Percentiles rank a stretch among this genome's conserved stretches.
Evolutionary conservation across 129 eudicot genomes (phyloP).

Genomic region (Apium graveolens): DNA sequence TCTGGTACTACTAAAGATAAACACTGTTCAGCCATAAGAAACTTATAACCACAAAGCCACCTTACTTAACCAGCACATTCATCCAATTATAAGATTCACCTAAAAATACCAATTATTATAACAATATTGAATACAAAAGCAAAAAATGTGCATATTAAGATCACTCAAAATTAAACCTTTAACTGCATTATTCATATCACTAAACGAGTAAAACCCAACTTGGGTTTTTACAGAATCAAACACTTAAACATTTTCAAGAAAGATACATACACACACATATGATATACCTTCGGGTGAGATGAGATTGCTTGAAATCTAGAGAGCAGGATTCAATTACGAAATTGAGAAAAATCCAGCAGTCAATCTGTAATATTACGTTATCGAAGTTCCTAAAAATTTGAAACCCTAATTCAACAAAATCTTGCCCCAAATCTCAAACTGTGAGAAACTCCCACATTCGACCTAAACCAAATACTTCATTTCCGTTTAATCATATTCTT

Average conservation of each 20-base stretch:
- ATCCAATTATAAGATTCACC: not conserved
- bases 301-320: too few species aligned
- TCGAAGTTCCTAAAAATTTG: not conserved
- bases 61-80: not conserved
- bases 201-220: not conserved
- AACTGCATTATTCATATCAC: not conserved
- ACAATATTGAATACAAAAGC: not conserved
- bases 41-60: not conserved
- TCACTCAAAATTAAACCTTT: not conserved
- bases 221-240: not conserved
- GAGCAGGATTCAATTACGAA: not conserved
- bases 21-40: conserved; percentile 37
- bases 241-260: not conserved
- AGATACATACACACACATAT: not conserved
- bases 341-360: not conserved
- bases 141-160: not conserved
- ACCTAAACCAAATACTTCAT: not conserved
- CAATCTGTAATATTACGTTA: not conserved
- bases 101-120: not conserved
- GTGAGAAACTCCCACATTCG: not conserved
- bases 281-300: not conserved
- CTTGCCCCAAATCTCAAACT: not conserved
- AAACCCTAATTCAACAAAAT: not conserved
- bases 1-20: conserved; percentile 17
- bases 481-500: not conserved